Percentiles rank a stretch among this genome's conserved stretches.
Conservation (phyloP, 2,329 filamentous ascomycete species). For the Ophiostoma triangulosporum region DNA sequence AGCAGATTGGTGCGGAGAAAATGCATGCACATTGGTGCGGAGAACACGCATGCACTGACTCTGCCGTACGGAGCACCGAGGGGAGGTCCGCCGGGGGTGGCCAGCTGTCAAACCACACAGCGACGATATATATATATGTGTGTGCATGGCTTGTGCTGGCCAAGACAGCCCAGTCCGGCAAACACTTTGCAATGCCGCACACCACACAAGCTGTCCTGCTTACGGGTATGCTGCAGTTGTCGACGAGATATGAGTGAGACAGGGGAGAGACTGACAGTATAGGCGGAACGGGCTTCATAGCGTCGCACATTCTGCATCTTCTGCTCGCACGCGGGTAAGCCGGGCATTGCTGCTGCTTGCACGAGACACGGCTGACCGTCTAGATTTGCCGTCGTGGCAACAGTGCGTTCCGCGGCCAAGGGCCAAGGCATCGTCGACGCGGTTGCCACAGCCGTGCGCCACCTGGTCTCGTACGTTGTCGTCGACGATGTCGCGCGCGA, state of each 20-base stretch:
- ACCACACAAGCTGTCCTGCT: background rate
- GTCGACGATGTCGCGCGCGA: conserved; percentile 60
- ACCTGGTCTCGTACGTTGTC: conserved; percentile 32
- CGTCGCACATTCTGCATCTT: conserved; percentile 36
- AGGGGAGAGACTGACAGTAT: conserved; percentile 15
- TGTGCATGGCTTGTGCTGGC: too few species aligned
- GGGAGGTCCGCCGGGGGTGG: background rate
- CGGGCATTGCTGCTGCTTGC: too few species aligned
- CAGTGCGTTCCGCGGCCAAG: conserved; percentile 34
- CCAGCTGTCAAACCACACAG: background rate
- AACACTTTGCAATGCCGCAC: background rate
- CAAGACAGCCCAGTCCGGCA: background rate
- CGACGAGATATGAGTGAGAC: too few species aligned
- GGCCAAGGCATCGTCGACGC: conserved; percentile 29
- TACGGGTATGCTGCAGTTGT: background rate
- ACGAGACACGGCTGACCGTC: too few species aligned
- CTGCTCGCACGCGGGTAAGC: conserved; percentile 29
- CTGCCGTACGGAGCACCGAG: background rate
- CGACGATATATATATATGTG: background rate
- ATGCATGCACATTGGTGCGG: background rate
- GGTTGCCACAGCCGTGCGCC: conserved; percentile 28
- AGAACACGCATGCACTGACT: background rate
- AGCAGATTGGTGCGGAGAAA: background rate
- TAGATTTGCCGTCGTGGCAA: conserved; percentile 31
- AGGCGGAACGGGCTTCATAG: conserved; percentile 42